phyloP scores from a whole-genome alignment of 768 basidiomycete genomes.

The Gyrodon lividus region DNA sequence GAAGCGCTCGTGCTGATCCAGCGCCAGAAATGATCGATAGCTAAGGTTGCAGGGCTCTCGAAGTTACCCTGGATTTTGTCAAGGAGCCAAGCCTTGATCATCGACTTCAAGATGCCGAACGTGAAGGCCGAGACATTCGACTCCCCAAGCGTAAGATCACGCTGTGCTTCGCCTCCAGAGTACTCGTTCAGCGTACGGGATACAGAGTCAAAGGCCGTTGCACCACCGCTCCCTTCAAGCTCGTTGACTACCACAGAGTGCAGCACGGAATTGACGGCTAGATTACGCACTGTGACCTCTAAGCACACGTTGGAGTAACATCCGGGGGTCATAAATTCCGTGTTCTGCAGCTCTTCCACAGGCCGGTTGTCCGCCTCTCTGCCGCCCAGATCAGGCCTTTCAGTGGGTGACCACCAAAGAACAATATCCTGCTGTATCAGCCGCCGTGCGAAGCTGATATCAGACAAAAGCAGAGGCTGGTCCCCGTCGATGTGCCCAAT shows the following conservation, averaged over 20 bases:
- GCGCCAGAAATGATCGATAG: slow-evolving; percentile 95
- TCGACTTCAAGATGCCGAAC: slow-evolving; percentile 78
- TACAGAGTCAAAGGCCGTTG: slow-evolving; percentile 91
- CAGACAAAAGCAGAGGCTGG: slow-evolving; percentile 81
- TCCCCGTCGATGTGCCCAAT: slow-evolving; percentile 92
- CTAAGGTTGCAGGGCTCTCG: slow-evolving; percentile 62
- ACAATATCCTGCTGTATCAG: slow-evolving; percentile 85
- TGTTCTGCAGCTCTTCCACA: slow-evolving; percentile 74
- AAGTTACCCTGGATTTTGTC: slow-evolving; percentile 75
- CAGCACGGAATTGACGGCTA: slow-evolving; percentile 91
- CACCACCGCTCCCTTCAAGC: slow-evolving; percentile 91
- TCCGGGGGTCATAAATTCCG: slow-evolving; percentile 82
- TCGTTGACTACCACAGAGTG: slow-evolving; percentile 97
- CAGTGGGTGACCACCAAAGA: slow-evolving; percentile 94
- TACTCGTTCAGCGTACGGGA: slow-evolving; percentile 92
- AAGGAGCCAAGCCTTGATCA: slow-evolving; percentile 90
- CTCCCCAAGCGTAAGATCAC: slow-evolving; percentile 84
- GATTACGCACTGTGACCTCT: slow-evolving; percentile 84
- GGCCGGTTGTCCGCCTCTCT: slow-evolving; percentile 82
- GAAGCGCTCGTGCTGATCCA: slow-evolving; percentile 90
- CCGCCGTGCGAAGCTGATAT: slow-evolving; percentile 88
- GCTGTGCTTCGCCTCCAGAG: slow-evolving; percentile 53
- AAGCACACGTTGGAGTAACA: slow-evolving; percentile 92
- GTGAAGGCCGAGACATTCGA: slow-evolving; percentile 84
- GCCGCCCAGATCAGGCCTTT: slow-evolving; percentile 91